phyloP scores from a whole-genome alignment of 768 basidiomycete genomes.

The Mycena albidolilacea region DNA sequence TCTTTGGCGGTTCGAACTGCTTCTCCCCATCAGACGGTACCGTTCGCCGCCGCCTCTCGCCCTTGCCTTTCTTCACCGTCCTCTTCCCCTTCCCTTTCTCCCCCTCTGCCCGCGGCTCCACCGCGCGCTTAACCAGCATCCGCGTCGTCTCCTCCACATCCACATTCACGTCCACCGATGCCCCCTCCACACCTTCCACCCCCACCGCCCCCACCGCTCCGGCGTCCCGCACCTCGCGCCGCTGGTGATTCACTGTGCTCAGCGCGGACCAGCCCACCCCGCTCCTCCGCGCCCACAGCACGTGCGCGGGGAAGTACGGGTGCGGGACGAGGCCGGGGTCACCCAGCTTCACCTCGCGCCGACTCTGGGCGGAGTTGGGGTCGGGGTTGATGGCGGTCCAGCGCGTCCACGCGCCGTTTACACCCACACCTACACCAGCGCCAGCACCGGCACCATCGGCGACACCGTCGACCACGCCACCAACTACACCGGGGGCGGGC shows the following conservation, averaged over 20 bases:
- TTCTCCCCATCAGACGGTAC: not conserved
- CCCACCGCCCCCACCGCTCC: too few species aligned
- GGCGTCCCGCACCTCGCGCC: not conserved
- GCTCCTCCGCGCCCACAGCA: constrained; percentile 8
- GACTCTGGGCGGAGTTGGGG: not conserved
- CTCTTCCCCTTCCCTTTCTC: not conserved
- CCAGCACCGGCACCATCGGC: not conserved
- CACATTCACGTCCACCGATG: not conserved
- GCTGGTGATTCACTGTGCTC: not conserved
- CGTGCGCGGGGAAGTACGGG: constrained; percentile 22
- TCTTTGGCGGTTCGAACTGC: not conserved
- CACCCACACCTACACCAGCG: too few species aligned
- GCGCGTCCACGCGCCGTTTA: constrained; percentile 17
- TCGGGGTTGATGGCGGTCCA: constrained; percentile 12
- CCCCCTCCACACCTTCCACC: too few species aligned
- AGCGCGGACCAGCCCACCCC: constrained; percentile 15
- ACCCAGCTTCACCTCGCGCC: not conserved
- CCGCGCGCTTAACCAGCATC: not conserved
- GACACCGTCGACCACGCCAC: not conserved
- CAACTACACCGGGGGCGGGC: too few species aligned
- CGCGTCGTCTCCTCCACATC: constrained; percentile 2
- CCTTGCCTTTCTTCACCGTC: not conserved
- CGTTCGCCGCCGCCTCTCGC: too few species aligned
- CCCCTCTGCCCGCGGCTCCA: not conserved
- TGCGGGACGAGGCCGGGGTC: constrained; percentile 7